phyloP scores from a whole-genome alignment of 495 filamentous ascomycete species.

The Bacidia gigantensis region DNA sequence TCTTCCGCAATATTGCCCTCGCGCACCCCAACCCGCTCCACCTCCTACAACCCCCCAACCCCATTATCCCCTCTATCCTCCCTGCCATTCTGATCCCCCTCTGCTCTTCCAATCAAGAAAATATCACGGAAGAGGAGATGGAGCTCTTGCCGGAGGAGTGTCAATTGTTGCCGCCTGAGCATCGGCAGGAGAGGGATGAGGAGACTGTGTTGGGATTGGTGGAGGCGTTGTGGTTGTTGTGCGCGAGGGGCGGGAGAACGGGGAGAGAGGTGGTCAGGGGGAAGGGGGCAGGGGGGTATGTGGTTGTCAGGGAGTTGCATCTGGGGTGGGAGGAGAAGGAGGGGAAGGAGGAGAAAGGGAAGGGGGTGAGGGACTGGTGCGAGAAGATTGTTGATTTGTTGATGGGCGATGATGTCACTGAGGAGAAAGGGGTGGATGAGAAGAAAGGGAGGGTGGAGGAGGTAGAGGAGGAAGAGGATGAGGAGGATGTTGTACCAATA shows the following conservation, averaged over 20 bases:
- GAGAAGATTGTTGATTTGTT: constrained; percentile 85
- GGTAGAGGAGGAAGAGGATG: constrained; percentile 14
- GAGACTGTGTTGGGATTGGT: constrained; percentile 72
- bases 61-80: constrained; percentile 73
- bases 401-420: constrained; percentile 56
- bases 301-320: constrained; percentile 79
- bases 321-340: constrained; percentile 60
- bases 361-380: constrained; percentile 68
- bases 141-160: constrained; percentile 71
- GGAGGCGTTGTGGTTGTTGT: constrained; percentile 73
- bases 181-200: constrained; percentile 61
- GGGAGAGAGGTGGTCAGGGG: constrained; percentile 59
- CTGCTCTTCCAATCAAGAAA: constrained; percentile 41
- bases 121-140: constrained; percentile 52
- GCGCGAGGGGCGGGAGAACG: constrained; percentile 41
- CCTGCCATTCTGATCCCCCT: too few species aligned
- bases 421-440: constrained; percentile 5
- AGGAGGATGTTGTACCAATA: constrained; percentile 15
- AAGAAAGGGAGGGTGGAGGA: not conserved
- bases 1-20: constrained; percentile 76
- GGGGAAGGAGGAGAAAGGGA: constrained; percentile 49
- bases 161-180: constrained; percentile 77
- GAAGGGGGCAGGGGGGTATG: constrained; percentile 61
- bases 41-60: constrained; percentile 36
- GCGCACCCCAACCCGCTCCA: constrained; percentile 28